These are phyloP conservation scores for Crucibulum laeve DNA, from an alignment of 768 basidiomycete genomes.

Conservation along the genomic window DNA sequence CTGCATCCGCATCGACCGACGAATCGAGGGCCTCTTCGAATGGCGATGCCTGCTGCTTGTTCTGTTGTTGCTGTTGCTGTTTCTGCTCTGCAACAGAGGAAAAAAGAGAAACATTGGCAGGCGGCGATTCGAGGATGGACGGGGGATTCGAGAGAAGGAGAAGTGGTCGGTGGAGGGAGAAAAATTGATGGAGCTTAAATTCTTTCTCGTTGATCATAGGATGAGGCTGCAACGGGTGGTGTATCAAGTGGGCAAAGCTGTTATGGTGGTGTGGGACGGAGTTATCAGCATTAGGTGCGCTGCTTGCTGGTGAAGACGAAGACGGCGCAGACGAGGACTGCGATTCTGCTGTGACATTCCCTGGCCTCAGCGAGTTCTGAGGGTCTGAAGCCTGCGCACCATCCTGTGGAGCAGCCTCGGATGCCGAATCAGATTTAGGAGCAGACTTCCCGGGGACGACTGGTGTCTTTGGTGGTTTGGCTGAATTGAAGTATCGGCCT, in stretches of 20 bases:
- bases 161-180: conserved; percentile 76
- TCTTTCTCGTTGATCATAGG: conserved; percentile 61
- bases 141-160: conserved; percentile 64
- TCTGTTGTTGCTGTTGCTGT: conserved; percentile 14
- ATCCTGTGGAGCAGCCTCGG: neutral
- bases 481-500: conserved; percentile 71
- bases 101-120: conserved; percentile 22
- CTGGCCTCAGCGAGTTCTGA: neutral
- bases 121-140: conserved; percentile 38
- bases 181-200: conserved; percentile 81
- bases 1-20: conserved; percentile 70
- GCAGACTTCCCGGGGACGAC: conserved; percentile 31
- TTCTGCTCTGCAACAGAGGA: conserved; percentile 5
- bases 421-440: conserved; percentile 17
- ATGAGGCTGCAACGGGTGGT: conserved; percentile 29
- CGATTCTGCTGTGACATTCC: neutral
- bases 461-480: conserved; percentile 58
- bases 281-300: conserved; percentile 6
- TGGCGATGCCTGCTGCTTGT: conserved; percentile 18
- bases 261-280: conserved; percentile 8
- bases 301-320: conserved; percentile 14
- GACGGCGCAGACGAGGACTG: conserved; percentile 1
- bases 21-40: conserved; percentile 42
- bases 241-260: conserved; percentile 9
- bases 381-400: neutral